These are phyloP conservation scores for Gaeumannomyces tritici DNA, from an alignment of 2,329 filamentous ascomycete species.

Conservation along the genomic window DNA sequence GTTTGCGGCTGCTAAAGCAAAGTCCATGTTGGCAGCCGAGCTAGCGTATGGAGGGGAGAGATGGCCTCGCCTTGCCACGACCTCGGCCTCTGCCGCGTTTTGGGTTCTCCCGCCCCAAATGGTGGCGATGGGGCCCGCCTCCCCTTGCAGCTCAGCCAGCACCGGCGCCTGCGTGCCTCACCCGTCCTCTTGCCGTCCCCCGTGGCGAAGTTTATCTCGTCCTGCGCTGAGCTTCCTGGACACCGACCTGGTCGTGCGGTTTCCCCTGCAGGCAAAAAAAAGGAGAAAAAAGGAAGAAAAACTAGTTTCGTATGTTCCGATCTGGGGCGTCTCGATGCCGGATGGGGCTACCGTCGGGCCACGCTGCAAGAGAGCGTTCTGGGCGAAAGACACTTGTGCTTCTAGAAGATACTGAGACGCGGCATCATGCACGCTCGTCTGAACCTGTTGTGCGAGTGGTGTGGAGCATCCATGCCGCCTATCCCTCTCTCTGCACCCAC, in stretches of 20 bases:
- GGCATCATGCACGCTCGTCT: neutral
- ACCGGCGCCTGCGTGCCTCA: neutral
- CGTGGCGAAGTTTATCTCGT: neutral
- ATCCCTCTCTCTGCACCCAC: neutral
- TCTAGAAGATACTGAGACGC: neutral
- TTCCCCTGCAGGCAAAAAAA: neutral
- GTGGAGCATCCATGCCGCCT: neutral
- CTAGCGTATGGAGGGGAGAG: too few species aligned
- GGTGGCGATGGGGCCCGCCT: neutral
- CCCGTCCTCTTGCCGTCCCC: neutral
- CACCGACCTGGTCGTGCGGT: neutral
- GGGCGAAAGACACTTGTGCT: neutral
- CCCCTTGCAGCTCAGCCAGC: neutral
- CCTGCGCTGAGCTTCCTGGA: neutral
- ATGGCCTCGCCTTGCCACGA: neutral
- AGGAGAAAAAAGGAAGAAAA: too few species aligned
- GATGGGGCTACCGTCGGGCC: neutral
- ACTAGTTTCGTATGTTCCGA: too few species aligned
- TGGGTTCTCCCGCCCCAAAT: neutral
- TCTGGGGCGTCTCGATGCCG: neutral
- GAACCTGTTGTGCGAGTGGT: neutral
- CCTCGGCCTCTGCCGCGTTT: neutral
- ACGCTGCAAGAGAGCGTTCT: neutral
- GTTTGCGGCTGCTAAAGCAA: conserved; percentile 2
- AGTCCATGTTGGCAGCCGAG: neutral